Evolutionary conservation across 306 rosid species (phyloP), one percentile per base, ranked within the genome.

Genomic region (Prunus dulcis): DNA sequence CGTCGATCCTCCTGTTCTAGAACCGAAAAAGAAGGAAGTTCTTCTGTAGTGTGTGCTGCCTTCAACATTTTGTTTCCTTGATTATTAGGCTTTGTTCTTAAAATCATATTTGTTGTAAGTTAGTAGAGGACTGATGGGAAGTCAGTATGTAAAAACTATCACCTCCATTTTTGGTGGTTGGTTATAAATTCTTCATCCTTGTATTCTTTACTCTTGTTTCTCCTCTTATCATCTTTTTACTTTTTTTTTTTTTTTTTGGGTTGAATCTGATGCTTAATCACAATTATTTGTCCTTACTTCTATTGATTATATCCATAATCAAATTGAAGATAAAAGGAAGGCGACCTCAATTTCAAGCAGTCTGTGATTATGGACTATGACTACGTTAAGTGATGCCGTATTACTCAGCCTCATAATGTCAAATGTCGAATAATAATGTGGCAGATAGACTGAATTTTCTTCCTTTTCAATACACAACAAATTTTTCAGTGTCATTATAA

Each of bases 1-100:
- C 6, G 81, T 95, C 53, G 99, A 95, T 79, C 98, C 99, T 79
- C 99, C 99, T 32, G 79, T 95, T 76, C 97, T 90, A 58, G 93
- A 84, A 83, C 86, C 86, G 71, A 92, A 92, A 71, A 71, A 84
- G 87, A 95, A 92, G 92, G 80, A 78, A 83, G 25, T 80, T 34
- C 67, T 86, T 65, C 73, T 86, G 53, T 90, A 65, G 68, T 61
- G 6, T 49, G 2, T 64, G 10, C 51, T 15, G 27, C 46, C 17
- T 6, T 12, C 28, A 45, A 65, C 74, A 43, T 50, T 74, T 62
- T 64, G 19, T 53, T 18, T 73, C 41, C 71, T 71, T 67, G 45
- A 27, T 68, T 79, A 76, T 41, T 17, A 3, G 82, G 61, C 64
- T 61, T 45, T 61, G 30, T 63, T 28, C 30, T 56, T 73, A 55